Conservation (phyloP, 805 yeast species). For the Suhomyces sp. region DNA sequence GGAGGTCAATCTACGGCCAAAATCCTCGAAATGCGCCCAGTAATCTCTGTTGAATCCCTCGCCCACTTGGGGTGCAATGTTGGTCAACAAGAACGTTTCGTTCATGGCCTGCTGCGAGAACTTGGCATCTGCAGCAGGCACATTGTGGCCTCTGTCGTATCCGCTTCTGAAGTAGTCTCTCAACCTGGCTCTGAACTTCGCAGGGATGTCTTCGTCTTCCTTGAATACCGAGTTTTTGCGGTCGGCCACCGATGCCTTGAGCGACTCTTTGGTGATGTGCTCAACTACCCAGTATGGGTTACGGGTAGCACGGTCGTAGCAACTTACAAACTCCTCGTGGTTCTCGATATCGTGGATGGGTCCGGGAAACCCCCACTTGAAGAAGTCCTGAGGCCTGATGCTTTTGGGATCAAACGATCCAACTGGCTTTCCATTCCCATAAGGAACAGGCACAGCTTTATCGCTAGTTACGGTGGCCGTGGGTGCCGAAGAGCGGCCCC, state of each 20-base stretch:
- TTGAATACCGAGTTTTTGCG: constrained; percentile 77
- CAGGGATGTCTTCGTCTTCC: constrained; percentile 84
- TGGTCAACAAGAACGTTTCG: constrained; percentile 85
- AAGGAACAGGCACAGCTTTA: constrained; percentile 8
- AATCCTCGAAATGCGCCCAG: constrained; percentile 96
- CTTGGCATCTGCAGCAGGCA: constrained; percentile 97
- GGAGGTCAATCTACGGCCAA: constrained; percentile 72
- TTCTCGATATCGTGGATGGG: constrained; percentile 82
- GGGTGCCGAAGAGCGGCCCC: constrained; percentile 33
- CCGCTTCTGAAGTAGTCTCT: constrained; percentile 93
- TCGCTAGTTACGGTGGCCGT: constrained; percentile 9
- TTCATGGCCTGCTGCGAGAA: constrained; percentile 90
- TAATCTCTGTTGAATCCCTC: constrained; percentile 95
- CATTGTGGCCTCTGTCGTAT: constrained; percentile 95
- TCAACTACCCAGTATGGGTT: constrained; percentile 91
- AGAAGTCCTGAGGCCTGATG: constrained; percentile 75
- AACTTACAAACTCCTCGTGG: constrained; percentile 75
- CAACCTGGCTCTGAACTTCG: constrained; percentile 67
- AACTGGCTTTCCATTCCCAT: constrained; percentile 3
- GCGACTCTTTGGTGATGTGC: constrained; percentile 75
- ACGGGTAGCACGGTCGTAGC: constrained; percentile 78
- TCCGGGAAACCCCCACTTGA: constrained; percentile 93
- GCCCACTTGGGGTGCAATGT: constrained; percentile 96
- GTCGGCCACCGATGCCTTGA: constrained; percentile 57
- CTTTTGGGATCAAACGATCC: constrained; percentile 26